Base-by-base conservation (phyloP, 2,329 filamentous ascomycete species). In the Plenodomus biglobosus region DNA sequence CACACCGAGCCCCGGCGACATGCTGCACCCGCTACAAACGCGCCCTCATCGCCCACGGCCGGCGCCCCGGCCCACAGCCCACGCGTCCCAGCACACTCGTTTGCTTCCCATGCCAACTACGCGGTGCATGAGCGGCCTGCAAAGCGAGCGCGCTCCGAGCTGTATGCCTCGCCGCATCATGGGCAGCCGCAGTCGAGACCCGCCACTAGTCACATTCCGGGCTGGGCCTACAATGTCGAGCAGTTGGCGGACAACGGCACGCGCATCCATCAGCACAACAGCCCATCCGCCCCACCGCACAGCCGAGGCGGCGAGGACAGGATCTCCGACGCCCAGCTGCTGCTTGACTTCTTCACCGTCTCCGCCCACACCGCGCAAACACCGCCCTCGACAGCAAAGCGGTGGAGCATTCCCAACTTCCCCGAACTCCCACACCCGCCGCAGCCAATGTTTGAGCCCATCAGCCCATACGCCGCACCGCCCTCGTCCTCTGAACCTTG, bases 121-220 rank as follows among this genome's bases (percentile, higher is more conserved):
- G 16, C 51, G 3, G 45, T 56, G 48, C 34, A 70, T 40, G 77
- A 83, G 58, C 76, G 80, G 39, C 82, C 82, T 3, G 69, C 80
- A 17, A 86, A 86, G 68, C 78, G 84, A 36, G 77, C 81, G 40
- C 79, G 82, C 53, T 85, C 83, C 37, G 83, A 85, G 59, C 74
- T 80, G 56, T 70, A 79, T 42, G 72, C 74, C 15, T 77, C 76
- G 16, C 69, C 73, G 19, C 66, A 73, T 17, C 64, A 72, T 38
- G 58, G 64, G 21, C 61, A 58, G 20, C 62, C 66, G 30, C 64
- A 68, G 24, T 71, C 74, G 27, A 64, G 77, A 48, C 77, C 77
- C 15, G 72, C 73, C 38, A 79, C 76, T 32, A 79, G 76, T 63
- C 75, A 79, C 56, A 71, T 71, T 51, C 61, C 70, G 18, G 59